Base-by-base conservation (phyloP, 352 stramenopile species). In the Elongisporangium prolatum region DNA sequence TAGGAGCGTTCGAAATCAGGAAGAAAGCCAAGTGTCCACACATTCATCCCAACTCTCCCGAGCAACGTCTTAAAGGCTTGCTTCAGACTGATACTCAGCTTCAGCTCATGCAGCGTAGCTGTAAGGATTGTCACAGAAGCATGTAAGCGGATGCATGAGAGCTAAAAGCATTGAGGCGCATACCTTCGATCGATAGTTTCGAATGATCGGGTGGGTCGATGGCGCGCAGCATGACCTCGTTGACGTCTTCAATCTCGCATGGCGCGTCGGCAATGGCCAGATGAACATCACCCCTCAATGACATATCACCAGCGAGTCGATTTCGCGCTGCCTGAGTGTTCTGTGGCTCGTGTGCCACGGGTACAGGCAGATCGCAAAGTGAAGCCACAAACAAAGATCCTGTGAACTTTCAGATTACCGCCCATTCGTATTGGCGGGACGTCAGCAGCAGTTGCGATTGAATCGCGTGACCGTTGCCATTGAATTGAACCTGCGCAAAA, bases 11-110 rank as follows among this genome's bases (percentile, higher is more conserved):
- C 69, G 50, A 72, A 81, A 21, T 65, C 58, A 0, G 56, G 57
- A 7, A 58, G 54, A 47, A 82, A 78, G n/a, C 63, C 60, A 7
- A 82, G 67, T 24, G 69, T 73, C 59, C 66, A 73, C 16, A 75
- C 13, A 16, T 71, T 74, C 69, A 82, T 82, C 2, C 62, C 7
- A 1, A 74, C 68, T 8, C 71, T 67, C 24, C 52, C 47, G 17
- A 79, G 61, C 20, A 82, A 21, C 25, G 72, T 50, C 44, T 75
- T 72, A 56, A 82, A 73, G 44, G 65, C 68, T 21, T 54, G 53
- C 50, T 77, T 77, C 17, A 61, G 63, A 18, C 66, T 48, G 5
- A 21, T 34, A 17, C 56, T 68, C 5, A 73, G 53, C 24, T 78
- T 78, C 20, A 78, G n/a, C 24, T 73, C 44, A 14, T 57, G 58